Conservation (phyloP, 176 grass and related monocot species). For the Carex myosuroides region DNA sequence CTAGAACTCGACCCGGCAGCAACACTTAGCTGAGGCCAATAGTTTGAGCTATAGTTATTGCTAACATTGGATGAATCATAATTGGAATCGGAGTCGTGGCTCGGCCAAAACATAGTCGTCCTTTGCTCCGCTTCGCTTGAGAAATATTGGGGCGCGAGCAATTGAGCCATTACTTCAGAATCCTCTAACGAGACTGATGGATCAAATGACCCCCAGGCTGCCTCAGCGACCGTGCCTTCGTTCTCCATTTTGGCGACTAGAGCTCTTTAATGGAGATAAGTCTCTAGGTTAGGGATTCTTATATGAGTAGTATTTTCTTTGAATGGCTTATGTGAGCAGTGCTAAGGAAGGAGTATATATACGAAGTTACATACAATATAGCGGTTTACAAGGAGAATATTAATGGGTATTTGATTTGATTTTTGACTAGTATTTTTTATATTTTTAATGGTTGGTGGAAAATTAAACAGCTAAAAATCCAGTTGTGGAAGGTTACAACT, state of each 20-base stretch:
- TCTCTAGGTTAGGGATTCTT: slow-evolving; percentile 13
- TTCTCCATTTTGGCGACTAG: slow-evolving; percentile 6
- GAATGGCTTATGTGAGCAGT: slow-evolving; percentile 16
- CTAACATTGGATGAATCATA: slow-evolving; percentile 24
- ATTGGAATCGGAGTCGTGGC: slow-evolving; percentile 42
- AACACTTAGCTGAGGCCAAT: slow-evolving; percentile 20
- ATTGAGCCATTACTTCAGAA: slow-evolving; percentile 63
- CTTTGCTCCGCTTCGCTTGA: slow-evolving; percentile 31
- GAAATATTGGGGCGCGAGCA: slow-evolving; percentile 50
- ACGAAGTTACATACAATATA: neutral
- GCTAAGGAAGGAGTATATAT: slow-evolving; percentile 19
- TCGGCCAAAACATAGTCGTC: slow-evolving; percentile 48
- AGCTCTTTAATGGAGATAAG: slow-evolving; percentile 23
- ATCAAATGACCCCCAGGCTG: slow-evolving; percentile 64
- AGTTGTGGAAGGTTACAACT: slow-evolving; percentile 27
- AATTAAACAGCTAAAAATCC: slow-evolving; percentile 17
- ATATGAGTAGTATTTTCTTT: neutral
- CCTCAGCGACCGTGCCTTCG: slow-evolving; percentile 31
- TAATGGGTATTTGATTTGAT: slow-evolving; percentile 1
- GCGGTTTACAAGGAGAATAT: neutral
- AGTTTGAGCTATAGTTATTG: slow-evolving; percentile 42
- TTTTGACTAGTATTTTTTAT: slow-evolving; percentile 15
- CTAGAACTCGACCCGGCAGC: slow-evolving; percentile 20
- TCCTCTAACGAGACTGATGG: slow-evolving; percentile 49
- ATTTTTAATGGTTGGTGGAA: slow-evolving; percentile 21